Evolutionary conservation across 1,284 basidiomycete genomes (phyloP).

Genomic region (Meripilus lineatus): DNA sequence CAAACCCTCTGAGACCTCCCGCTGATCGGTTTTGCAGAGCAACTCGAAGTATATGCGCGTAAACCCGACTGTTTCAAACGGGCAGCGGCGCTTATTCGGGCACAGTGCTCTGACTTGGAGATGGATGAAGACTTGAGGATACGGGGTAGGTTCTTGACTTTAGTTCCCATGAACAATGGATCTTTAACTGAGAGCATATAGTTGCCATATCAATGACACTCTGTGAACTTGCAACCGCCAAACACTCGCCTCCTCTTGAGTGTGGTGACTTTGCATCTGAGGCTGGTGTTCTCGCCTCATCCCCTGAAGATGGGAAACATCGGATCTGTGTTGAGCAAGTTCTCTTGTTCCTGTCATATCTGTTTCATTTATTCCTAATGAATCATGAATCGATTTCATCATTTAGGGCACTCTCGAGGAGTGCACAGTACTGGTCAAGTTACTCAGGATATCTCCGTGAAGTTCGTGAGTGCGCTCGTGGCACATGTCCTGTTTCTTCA

Average conservation of each 20-base stretch:
- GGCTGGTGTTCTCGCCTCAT: constrained; percentile 7
- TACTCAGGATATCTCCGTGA: constrained; percentile 78
- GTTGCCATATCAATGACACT: constrained; percentile 73
- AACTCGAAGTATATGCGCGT: constrained; percentile 14
- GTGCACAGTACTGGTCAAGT: constrained; percentile 77
- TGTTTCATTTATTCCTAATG: background rate
- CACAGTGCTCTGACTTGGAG: constrained; percentile 51
- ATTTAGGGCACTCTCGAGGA: constrained; percentile 62
- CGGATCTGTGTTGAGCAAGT: constrained; percentile 26
- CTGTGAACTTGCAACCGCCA: constrained; percentile 69
- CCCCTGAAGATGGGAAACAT: background rate
- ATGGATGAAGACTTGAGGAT: constrained; percentile 57
- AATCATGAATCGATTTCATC: background rate
- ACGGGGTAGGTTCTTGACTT: constrained; percentile 29
- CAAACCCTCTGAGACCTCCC: too few relatives aligned
- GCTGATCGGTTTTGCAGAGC: too few relatives aligned
- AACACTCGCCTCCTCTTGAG: constrained; percentile 61
- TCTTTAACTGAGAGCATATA: constrained; percentile 23
- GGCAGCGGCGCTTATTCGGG: constrained; percentile 41
- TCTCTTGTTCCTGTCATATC: background rate
- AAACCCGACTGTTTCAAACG: constrained; percentile 63
- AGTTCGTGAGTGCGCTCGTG: constrained; percentile 52
- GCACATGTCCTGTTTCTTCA: constrained; percentile 6
- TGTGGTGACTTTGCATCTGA: constrained; percentile 40
- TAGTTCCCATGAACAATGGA: constrained; percentile 13